Evolutionary conservation across 139 green algal species (phyloP), one percentile per base, ranked within the genome.

Genomic region (Chlamydomonas asymmetrica): DNA sequence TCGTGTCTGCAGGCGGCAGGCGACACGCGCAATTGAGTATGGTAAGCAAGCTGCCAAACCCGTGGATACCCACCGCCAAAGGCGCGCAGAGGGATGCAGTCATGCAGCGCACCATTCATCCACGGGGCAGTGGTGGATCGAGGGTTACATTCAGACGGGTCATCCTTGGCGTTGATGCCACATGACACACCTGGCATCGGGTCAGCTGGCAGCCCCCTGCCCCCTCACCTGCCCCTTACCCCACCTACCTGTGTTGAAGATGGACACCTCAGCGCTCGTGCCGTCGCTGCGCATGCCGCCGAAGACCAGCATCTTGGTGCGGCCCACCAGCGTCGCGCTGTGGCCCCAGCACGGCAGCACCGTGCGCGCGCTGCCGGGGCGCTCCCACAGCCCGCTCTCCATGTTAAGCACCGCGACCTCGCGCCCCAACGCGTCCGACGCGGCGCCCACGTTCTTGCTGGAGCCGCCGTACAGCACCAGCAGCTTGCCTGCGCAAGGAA

Each of bases 301-400:
- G n/a, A 76, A 81, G 32, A 84, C 74, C 62, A 90, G 65, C 43
- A 88, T 45, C 73, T 87, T 87, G 77, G 81, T 88, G 61, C 85
- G 76, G 23, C 85, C 75, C 34, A 84, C 74, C 32, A 76, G 61
- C 20, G 74, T 85, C 8, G 63, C 65, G 3, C 48, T 78, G 62
- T 84, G 76, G 59, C 43, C 59, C 23, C 37, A 31, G n/a, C 40
- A 61, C 37, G 43, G 18, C 6, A 73, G 54, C 23, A 71, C 40
- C 22, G 63, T 82, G 56, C 71, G 64, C 38, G 73, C 73, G 18
- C 41, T 71, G 39, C 66, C 49, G 20, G 84, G 80, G 25, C 74
- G 75, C 71, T 90, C 85, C 85, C 79, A 90, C 74, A 70, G 32
- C 29, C 77, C 81, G 20, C 52, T 83, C 32, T 90, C 85, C 13